Evolutionary conservation across 768 basidiomycete genomes (phyloP).

Genomic region (Trametes elegans): DNA sequence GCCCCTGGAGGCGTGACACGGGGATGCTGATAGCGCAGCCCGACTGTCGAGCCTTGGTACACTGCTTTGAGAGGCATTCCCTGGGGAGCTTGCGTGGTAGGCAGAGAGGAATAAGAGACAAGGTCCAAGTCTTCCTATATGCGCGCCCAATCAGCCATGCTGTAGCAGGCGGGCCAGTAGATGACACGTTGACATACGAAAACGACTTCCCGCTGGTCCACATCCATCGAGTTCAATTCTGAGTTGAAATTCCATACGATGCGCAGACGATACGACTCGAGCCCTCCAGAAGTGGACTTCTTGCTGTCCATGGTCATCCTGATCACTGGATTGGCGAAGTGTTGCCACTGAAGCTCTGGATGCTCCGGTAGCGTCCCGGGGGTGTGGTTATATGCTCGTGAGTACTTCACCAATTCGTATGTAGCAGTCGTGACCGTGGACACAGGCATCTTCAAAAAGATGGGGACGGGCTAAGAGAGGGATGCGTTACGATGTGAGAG

Average conservation of each 20-base stretch:
- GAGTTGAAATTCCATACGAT: slow-evolving; percentile 60
- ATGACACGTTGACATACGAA: slow-evolving; percentile 54
- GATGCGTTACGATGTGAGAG: neutral
- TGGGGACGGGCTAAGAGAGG: neutral
- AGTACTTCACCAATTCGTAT: slow-evolving; percentile 63
- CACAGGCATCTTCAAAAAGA: slow-evolving; percentile 33
- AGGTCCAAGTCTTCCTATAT: slow-evolving; percentile 76
- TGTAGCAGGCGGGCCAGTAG: neutral
- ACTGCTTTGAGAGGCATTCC: slow-evolving; percentile 78
- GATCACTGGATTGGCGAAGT: slow-evolving; percentile 70
- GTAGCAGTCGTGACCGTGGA: slow-evolving; percentile 60
- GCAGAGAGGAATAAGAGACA: slow-evolving; percentile 57
- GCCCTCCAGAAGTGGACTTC: slow-evolving; percentile 39
- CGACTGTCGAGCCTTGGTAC: slow-evolving; percentile 69
- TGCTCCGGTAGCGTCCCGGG: slow-evolving; percentile 14
- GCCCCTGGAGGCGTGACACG: slow-evolving; percentile 31
- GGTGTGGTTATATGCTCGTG: slow-evolving; percentile 52
- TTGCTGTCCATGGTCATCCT: slow-evolving; percentile 60
- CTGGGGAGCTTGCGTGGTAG: slow-evolving; percentile 39
- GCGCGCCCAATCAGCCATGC: neutral
- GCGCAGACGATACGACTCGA: slow-evolving; percentile 64
- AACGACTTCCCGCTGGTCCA: slow-evolving; percentile 53
- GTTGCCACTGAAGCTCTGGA: slow-evolving; percentile 64
- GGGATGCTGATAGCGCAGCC: slow-evolving; percentile 69
- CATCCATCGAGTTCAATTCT: slow-evolving; percentile 32